Base-by-base conservation (phyloP, 352 stramenopile species). In the Phytophthora tentaculata region DNA sequence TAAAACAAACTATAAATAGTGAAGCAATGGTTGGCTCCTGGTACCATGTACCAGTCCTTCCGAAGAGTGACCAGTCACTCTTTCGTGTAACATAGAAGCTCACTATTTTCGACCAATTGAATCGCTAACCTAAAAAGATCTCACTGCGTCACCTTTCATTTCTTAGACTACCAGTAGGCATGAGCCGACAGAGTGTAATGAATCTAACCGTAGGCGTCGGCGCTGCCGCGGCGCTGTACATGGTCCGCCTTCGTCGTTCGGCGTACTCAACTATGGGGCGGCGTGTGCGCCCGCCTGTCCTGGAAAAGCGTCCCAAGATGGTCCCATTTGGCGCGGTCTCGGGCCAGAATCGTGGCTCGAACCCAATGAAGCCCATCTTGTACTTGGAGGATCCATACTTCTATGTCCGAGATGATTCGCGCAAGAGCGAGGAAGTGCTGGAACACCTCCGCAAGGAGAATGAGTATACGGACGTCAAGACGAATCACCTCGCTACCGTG, bases 301-400 rank as follows among this genome's bases (percentile, higher is more conserved):
- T 93, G 9, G 72, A 84, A 55, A 93, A 92, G 73, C 76, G 79
- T 0, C 74, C 84, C 39, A 83, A 92, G 73, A 96, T 92, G 82
- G 88, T 95, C 45, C 84, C 85, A 7, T 94, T 96, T 62, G 89
- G 89, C 23, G 86, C 80, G 14, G 82, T 95, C n/a, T 64, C 71
- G 0, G 82, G 81, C 28, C 81, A 96, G 68, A 96, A 96, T 71
- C 87, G 90, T 39, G 90, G 90, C 0, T 65, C 83, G 55, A 85
- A 85, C 60, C 89, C 97, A 29, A 95, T 99, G 74, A 89, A 96
- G 63, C 95, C 95, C 23, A 79, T 94, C 20, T 64, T 94, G 65
- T 85, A 92, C 54, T 75, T 98, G 50, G 86, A 96, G 20, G 94
- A 99, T 83, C 94, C 93, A 51, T 99, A 98, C 76, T 98, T 96